Evolutionary conservation across 2,329 filamentous ascomycete genomes (phyloP), one percentile per base, ranked within the genome.

Genomic region (Hypoxylon rubiginosum): DNA sequence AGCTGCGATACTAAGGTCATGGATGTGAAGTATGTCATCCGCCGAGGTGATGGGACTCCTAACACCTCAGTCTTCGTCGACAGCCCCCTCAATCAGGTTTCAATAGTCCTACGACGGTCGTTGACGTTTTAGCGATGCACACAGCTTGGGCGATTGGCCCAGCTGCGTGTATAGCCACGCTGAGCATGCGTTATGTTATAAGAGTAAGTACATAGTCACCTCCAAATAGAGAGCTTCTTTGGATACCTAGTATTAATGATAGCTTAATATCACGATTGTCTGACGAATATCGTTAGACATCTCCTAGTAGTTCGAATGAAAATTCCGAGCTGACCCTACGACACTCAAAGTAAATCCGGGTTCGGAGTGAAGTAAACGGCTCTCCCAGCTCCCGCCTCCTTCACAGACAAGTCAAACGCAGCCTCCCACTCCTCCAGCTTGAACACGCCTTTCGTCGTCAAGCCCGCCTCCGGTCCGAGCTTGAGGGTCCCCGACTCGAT

Each of bases 401-500:
- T 64, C 21, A 17, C 57, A 6, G 66, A 43, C 17, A 48, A 24
- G 11, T 62, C 63, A 3, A 65, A 24, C 19, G 66, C 64, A 45
- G 60, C 53, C 13, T 26, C 46, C 43, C 58, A 58, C 6, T 66
- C 58, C 13, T 62, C 58, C 28, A 66, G 8, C 30, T 62, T 62
- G 21, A 62, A 66, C n/a, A 66, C 52, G 19, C 69, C 63, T 19
- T 60, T 57, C 3, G 61, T 56, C 26, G 30, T 46, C 24, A 62
- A 52, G 4, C 61, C 60, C 9, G 65, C 69, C 9, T 45, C 32
- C 11, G 50, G 17, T 1, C 67, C 69, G 7, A 70, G 39, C 52
- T 55, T 67, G 26, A 67, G 34, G n/a, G 61, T 36, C 3, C 67
- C 67, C 10, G 60, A 62, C 58, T 71, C 65, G 2, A 68, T 51